Conservation (phyloP, 352 stramenopile species). For the Peronospora destructor region DNA sequence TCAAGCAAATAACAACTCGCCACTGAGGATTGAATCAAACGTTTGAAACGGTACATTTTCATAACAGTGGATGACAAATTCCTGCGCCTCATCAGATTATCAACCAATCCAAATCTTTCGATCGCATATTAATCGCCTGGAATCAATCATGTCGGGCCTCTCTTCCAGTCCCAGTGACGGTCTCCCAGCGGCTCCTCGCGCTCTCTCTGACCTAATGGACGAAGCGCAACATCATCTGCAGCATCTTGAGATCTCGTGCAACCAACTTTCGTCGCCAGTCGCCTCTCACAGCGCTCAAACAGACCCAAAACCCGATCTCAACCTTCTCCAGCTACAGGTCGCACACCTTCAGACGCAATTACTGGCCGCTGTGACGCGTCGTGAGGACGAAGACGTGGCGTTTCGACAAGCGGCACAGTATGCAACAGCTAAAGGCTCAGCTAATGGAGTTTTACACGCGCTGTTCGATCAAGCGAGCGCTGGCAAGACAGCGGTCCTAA, state of each 20-base stretch:
- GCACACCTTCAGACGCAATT: constrained; percentile 40
- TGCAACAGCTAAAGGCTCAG: constrained; percentile 58
- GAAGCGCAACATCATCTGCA: constrained; percentile 36
- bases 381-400: constrained; percentile 61
- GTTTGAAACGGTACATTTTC: too few relatives aligned
- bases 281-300: neutral
- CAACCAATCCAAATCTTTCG: constrained; percentile 10
- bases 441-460: constrained; percentile 65
- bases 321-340: constrained; percentile 43
- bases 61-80: too few relatives aligned
- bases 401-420: constrained; percentile 55
- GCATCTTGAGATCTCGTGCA: constrained; percentile 51
- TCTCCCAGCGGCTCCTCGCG: constrained; percentile 13
- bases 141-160: constrained; percentile 7
- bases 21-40: neutral
- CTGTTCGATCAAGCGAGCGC: constrained; percentile 68
- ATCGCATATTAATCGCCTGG: constrained; percentile 4
- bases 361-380: constrained; percentile 31
- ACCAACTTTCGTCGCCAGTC: constrained; percentile 22
- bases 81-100: neutral
- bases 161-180: neutral
- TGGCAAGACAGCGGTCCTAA: constrained; percentile 49
- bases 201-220: constrained; percentile 51
- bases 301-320: constrained; percentile 13
- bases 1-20: neutral